Evolutionary conservation across 495 filamentous ascomycete genomes (phyloP).

Genomic region (Neurospora sp.): DNA sequence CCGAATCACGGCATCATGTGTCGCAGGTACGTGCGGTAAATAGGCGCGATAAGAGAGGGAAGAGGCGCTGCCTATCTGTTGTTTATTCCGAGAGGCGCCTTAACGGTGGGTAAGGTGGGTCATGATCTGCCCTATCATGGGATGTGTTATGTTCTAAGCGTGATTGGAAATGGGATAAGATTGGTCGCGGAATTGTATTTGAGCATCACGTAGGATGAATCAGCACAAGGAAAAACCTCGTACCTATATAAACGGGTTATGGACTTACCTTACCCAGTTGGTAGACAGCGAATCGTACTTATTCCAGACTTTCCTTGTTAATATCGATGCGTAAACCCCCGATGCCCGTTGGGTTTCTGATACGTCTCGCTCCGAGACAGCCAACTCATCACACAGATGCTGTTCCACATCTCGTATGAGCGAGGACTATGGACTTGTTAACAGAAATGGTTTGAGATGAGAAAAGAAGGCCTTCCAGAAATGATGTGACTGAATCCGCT

Average conservation of each 20-base stretch:
- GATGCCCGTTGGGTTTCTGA: neutral
- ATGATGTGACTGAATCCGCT: neutral
- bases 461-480: neutral
- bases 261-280: neutral
- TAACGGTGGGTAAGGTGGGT: neutral
- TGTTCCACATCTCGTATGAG: neutral
- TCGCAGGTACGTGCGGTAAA: neutral
- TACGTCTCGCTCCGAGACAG: neutral
- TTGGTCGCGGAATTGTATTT: neutral
- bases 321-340: neutral
- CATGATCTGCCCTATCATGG: neutral
- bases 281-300: neutral
- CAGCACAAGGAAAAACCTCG: neutral
- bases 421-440: neutral
- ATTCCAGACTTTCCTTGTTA: neutral
- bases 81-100: neutral
- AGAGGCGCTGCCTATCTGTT: neutral
- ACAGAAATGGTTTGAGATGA: neutral
- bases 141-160: neutral
- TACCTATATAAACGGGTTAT: neutral
- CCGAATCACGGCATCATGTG: neutral
- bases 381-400: slow-evolving; percentile 1
- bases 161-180: neutral
- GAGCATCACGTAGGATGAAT: neutral
- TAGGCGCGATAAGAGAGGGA: neutral